Evolutionary conservation across 257 asterid genomes (phyloP), one percentile per base, ranked within the genome.

Genomic region (Gentiana dahurica): DNA sequence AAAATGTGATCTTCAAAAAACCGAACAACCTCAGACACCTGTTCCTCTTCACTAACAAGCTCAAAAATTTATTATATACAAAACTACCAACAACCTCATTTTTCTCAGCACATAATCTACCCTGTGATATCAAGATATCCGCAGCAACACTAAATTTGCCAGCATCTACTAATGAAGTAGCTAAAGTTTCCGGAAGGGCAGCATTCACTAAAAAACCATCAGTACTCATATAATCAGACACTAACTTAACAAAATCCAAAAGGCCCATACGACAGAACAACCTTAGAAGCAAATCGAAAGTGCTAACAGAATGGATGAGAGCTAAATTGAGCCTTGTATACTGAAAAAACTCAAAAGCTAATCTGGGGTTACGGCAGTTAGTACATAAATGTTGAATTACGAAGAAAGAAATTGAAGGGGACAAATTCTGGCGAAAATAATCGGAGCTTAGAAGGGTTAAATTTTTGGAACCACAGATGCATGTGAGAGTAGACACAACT

Each of bases 281-380:
- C 77, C 73, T 77, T 61, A 87, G 57, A 41, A 87, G 85, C 69
- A 81, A 68, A 63, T 74, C 73, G 62, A 68, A 82, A 13, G 84
- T 78, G 52, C 62, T 44, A 56, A 75, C 71, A 6, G 71, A 75
- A 63, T 87, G 95, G 39, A 64, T 6, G 34, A 88, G 69, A 65
- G 79, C 79, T 73, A 87, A 74, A 68, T 68, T 68, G 2, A 71
- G 62, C 80, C 94, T 72, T n/a, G 95, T 77, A 70, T 56, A 72
- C 36, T 75, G 73, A 54, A 87, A 87, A 67, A 91, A 87, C 6
- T 59, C 69, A 76, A 87, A 87, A 13, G 95, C 96, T 59, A 85
- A 80, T 58, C 43, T 68, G 10, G 96, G 89, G 34, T 72, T 59
- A 48, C 74, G 68, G 59, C 79, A 70, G 54, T 65, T 64, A 58